Percentiles rank a stretch among this genome's conserved stretches.
phyloP scores from a whole-genome alignment of 2,329 filamentous ascomycete genomes.

The Cytospora chrysosperma region DNA sequence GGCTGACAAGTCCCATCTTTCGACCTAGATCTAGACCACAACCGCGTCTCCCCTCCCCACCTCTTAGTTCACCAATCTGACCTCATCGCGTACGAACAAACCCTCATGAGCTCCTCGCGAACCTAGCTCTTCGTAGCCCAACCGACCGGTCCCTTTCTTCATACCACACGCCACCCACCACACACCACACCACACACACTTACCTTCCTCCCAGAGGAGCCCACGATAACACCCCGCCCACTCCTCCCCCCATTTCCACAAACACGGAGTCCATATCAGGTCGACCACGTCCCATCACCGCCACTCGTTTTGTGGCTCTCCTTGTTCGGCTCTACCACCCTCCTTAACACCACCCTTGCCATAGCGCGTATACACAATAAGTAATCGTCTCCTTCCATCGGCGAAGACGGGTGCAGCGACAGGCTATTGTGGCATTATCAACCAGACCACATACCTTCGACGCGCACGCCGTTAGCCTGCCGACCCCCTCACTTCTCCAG shows the following conservation, averaged over 20 bases:
- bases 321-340: slow-evolving; percentile 53
- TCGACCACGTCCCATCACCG: slow-evolving; percentile 43
- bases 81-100: slow-evolving; percentile 17
- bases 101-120: slow-evolving; percentile 4
- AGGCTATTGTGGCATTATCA: slow-evolving; percentile 36
- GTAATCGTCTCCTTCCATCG: slow-evolving; percentile 19
- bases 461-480: slow-evolving; percentile 36
- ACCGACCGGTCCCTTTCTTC: slow-evolving; percentile 4
- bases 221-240: slow-evolving; percentile 30
- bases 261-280: slow-evolving; percentile 51
- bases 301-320: slow-evolving; percentile 47
- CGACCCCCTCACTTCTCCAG: slow-evolving; percentile 23
- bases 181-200: too few relatives aligned
- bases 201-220: not conserved
- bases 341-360: slow-evolving; percentile 42
- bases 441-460: slow-evolving; percentile 35
- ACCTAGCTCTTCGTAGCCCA: slow-evolving; percentile 8
- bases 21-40: slow-evolving; percentile 13
- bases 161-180: slow-evolving; percentile 6
- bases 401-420: slow-evolving; percentile 38
- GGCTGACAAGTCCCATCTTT: slow-evolving; percentile 17
- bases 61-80: slow-evolving; percentile 6
- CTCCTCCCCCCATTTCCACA: slow-evolving; percentile 33
- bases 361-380: slow-evolving; percentile 27
- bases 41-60: slow-evolving; percentile 11